Percentiles rank a stretch among this genome's conserved stretches.
These are phyloP conservation scores for Pythium inflatum DNA, from an alignment of 352 stramenopile species.

Conservation along the genomic window DNA sequence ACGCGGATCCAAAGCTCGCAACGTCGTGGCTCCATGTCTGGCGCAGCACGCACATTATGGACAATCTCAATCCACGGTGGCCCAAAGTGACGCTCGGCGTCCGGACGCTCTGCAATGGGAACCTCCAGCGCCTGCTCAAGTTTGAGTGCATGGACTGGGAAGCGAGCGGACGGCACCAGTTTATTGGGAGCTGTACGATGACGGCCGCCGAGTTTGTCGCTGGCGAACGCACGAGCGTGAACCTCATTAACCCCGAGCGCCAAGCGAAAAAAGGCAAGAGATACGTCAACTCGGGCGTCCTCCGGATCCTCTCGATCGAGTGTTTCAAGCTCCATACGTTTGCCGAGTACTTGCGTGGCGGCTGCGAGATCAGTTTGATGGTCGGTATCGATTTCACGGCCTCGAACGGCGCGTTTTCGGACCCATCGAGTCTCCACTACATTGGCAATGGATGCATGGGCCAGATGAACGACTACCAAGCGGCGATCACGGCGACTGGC, in stretches of 20 bases:
- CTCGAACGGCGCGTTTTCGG: slow-evolving; percentile 53
- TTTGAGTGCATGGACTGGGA: slow-evolving; percentile 85
- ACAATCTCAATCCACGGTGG: slow-evolving; percentile 75
- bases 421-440: slow-evolving; percentile 67
- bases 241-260: slow-evolving; percentile 71
- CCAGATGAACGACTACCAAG: slow-evolving; percentile 80
- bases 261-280: slow-evolving; percentile 71
- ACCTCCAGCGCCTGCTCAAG: slow-evolving; percentile 59
- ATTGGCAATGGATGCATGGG: slow-evolving; percentile 41
- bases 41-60: slow-evolving; percentile 65
- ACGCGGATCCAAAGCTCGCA: slow-evolving; percentile 38
- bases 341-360: slow-evolving; percentile 68
- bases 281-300: slow-evolving; percentile 76
- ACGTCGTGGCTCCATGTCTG: slow-evolving; percentile 71
- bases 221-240: slow-evolving; percentile 49
- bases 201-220: slow-evolving; percentile 62
- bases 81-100: slow-evolving; percentile 57
- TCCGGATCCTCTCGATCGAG: slow-evolving; percentile 60
- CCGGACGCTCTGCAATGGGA: slow-evolving; percentile 71
- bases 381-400: slow-evolving; percentile 85
- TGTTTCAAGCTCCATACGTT: slow-evolving; percentile 74
- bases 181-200: slow-evolving; percentile 61
- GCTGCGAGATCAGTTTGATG: slow-evolving; percentile 78
- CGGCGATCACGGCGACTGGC: slow-evolving; percentile 68
- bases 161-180: slow-evolving; percentile 66